Percentiles rank a stretch among this genome's conserved stretches.
These are phyloP conservation scores for Halophytophthora polymorphica DNA, from an alignment of 352 stramenopile genomes.

Conservation along the genomic window DNA sequence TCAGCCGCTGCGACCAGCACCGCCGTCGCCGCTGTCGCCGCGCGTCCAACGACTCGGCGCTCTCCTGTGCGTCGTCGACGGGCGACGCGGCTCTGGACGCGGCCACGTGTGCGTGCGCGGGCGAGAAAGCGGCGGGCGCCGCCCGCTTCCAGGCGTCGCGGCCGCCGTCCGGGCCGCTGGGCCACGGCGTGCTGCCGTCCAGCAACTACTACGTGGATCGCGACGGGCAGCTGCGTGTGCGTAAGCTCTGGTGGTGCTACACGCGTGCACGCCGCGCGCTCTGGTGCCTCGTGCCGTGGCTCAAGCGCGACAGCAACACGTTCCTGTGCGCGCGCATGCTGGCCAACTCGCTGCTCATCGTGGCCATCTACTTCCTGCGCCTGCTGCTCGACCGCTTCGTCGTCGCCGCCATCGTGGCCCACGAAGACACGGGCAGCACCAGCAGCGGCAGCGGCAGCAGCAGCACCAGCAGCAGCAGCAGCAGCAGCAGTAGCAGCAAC, in stretches of 20 bases:
- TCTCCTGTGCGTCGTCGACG: conserved; percentile 12
- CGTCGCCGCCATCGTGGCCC: conserved; percentile 33
- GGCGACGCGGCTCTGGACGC: conserved; percentile 1
- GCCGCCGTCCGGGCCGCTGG: neutral
- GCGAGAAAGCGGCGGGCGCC: too few relatives aligned
- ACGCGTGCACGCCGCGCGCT: conserved; percentile 40
- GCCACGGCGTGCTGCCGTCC: conserved; percentile 22
- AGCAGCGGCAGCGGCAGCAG: neutral
- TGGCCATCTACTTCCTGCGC: conserved; percentile 50
- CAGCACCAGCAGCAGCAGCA: too few relatives aligned
- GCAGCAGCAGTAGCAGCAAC: too few relatives aligned
- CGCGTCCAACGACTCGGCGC: conserved; percentile 14
- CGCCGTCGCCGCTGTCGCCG: conserved; percentile 4
- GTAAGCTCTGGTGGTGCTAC: conserved; percentile 59
- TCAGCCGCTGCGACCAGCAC: neutral
- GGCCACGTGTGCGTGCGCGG: neutral
- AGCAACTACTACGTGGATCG: conserved; percentile 69
- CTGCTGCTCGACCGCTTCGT: conserved; percentile 49
- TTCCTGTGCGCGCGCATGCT: conserved; percentile 73
- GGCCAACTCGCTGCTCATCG: conserved; percentile 69
- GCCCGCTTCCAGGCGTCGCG: neutral
- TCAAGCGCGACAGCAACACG: conserved; percentile 76
- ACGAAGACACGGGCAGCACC: conserved; percentile 10
- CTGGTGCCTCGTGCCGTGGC: conserved; percentile 46
- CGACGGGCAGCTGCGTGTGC: conserved; percentile 41